Base-by-base conservation (phyloP, 2,329 filamentous ascomycete genomes). In the Byssothecium circinans region DNA sequence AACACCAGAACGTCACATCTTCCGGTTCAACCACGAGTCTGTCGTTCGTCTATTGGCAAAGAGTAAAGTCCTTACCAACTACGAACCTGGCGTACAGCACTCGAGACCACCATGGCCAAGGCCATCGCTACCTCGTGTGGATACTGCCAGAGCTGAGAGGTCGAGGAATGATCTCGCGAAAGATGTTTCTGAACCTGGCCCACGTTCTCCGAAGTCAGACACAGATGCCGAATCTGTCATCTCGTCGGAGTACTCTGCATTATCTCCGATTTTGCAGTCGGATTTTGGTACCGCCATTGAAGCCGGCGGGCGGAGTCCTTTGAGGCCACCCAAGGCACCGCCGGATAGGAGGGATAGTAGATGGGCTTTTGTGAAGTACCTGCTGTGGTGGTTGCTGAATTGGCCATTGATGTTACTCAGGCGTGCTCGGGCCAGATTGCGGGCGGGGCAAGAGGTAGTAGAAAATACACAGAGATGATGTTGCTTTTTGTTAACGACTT, bases 1-100 rank as follows among this genome's bases (percentile, higher is more conserved):
- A 11, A 59, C 45, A 1, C 60, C 62, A 2, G 18, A 46, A 3
- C 43, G 34, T 6, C 39, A 51, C 4, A 17, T 43, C 1, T 67
- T 60, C 35, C 50, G 45, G 2, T 62, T 69, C 23, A 58, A 64
- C 14, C 49, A 56, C 17, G 57, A 65, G 14, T 66, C 67, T 8
- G 54, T 56, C 36, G 55, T 56, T 2, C 55, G 53, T 3, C 38
- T 70, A 52, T 38, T 63, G 8, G 57, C 57, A 3, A 69, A 64
- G 42, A 54, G 53, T 19, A 65, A 58, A 39, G 34, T 54, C 3
- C 47, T 68, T 18, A 65, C 65, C 4, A 49, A 51, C 30, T 69
- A 70, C 43, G 58, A 64, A 32, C 47, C 61, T 14, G 57, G 53
- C 8, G 38, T 51, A 22, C 67, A 69, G 39, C 37, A 27, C 22